These are phyloP conservation scores for Penicillium janthinellum DNA, from an alignment of 2,329 filamentous ascomycete species.

Conservation along the genomic window DNA sequence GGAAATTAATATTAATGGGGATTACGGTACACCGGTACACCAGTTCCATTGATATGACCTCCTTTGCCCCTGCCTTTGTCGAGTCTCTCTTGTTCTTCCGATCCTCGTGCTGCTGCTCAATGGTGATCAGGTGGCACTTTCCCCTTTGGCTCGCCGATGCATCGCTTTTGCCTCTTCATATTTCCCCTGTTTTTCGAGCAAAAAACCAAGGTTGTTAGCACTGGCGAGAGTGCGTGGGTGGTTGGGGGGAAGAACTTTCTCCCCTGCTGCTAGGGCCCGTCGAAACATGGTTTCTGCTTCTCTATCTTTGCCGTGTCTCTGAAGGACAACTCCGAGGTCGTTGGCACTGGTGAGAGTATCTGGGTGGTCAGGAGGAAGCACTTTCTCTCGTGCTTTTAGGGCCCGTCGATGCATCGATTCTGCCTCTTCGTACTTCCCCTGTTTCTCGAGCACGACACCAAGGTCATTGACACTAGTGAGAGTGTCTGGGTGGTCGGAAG, in stretches of 20 bases:
- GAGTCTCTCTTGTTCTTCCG: conserved; percentile 1
- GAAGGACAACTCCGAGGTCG: no score
- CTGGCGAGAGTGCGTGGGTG: background rate
- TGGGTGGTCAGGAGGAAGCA: no score
- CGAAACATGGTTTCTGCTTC: no score
- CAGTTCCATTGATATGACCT: background rate
- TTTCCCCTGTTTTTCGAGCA: background rate
- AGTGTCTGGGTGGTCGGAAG: background rate
- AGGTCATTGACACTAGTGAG: no score
- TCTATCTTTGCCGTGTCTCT: no score
- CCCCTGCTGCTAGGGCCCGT: background rate
- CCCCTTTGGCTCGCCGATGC: background rate
- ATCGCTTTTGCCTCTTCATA: background rate
- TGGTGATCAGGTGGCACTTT: no score
- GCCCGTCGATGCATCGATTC: no score
- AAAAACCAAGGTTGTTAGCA: background rate
- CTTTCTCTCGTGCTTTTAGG: no score
- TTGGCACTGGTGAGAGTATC: no score
- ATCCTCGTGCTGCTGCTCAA: no score
- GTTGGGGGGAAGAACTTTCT: background rate
- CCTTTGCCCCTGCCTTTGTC: conserved; percentile 5
- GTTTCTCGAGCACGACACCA: no score
- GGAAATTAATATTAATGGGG: conserved; percentile 3
- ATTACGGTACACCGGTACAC: background rate
- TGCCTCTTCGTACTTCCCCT: background rate